Base-by-base conservation (phyloP, 306 rosid species). In the Medicago lupulina region DNA sequence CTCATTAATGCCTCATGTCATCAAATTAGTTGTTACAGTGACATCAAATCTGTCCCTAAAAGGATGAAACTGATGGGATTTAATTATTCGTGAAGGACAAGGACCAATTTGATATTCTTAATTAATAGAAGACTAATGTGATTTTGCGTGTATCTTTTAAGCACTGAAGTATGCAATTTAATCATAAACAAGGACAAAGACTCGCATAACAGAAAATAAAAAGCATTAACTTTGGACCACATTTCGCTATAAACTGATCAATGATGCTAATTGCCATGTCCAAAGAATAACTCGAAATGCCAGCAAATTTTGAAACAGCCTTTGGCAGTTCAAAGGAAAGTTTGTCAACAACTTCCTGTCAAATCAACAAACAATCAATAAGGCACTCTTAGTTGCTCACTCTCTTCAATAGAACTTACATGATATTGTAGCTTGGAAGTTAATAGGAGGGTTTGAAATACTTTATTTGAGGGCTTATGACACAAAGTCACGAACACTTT, bases 141-240 rank as follows among this genome's bases (percentile, higher is more conserved):
- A 68, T 17, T 13, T 51, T 5, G 8, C 21, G 0, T 23, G 41
- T n/a, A 53, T 61, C 77, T 70, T 70, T 6, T 28, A 70, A 31
- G 57, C 40, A 55, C 64, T 43, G 67, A 63, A 62, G 10, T 38
- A 69, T 34, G 6, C 60, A 81, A 81, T 17, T 67, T 80, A 58
- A 59, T n/a, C n/a, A 0, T 2, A 74, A 51, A 18, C 6, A 70
- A 49, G 66, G 44, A 55, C 13, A 75, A 10, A 43, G 50, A 67
- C 73, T 73, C 68, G 82, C 88, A 78, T 88, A 90, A 58, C 99
- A 87, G 72, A 95, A 89, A 86, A 90, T 66, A 28, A 97, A 76
- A 76, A 90, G 91, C 97, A 92, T 88, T 70, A 90, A 97, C 77
- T 96, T 84, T 16, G 97, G 97, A 82, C 86, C 87, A 82, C 97